Evolutionary conservation across 2,329 filamentous ascomycete genomes (phyloP).

Genomic region (Colletotrichum shisoi): DNA sequence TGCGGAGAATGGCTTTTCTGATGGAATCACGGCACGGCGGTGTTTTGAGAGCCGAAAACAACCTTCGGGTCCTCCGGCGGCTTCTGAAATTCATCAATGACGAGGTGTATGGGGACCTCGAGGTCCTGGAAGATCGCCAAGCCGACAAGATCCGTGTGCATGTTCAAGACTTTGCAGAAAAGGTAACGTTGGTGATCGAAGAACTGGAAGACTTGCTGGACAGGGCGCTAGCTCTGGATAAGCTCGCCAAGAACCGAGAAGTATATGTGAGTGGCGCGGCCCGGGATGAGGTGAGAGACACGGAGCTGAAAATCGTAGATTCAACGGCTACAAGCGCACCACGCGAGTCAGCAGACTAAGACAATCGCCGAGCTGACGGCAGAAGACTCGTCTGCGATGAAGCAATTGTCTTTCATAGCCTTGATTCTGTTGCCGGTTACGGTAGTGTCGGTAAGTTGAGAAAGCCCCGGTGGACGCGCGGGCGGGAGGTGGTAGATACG

Average conservation of each 20-base stretch:
- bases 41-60: conserved; percentile 22
- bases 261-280: conserved; percentile 26
- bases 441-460: conserved; percentile 30
- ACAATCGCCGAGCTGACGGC: conserved; percentile 28
- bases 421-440: conserved; percentile 29
- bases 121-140: background rate
- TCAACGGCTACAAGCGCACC: conserved; percentile 33
- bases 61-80: conserved; percentile 21
- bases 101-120: background rate
- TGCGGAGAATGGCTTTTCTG: conserved; percentile 28
- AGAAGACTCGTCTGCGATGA: conserved; percentile 33
- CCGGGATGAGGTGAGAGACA: background rate
- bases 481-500: background rate
- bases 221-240: conserved; percentile 23
- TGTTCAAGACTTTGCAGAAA: conserved; percentile 9
- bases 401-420: conserved; percentile 31
- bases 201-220: conserved; percentile 30
- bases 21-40: conserved; percentile 24
- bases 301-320: conserved; percentile 14
- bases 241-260: conserved; percentile 30
- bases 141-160: conserved; percentile 7
- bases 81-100: conserved; percentile 23
- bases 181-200: conserved; percentile 3
- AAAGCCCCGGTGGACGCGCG: background rate
- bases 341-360: conserved; percentile 30